Conservation (phyloP, 1,284 basidiomycete genomes). For the Omphalotus olearius region DNA sequence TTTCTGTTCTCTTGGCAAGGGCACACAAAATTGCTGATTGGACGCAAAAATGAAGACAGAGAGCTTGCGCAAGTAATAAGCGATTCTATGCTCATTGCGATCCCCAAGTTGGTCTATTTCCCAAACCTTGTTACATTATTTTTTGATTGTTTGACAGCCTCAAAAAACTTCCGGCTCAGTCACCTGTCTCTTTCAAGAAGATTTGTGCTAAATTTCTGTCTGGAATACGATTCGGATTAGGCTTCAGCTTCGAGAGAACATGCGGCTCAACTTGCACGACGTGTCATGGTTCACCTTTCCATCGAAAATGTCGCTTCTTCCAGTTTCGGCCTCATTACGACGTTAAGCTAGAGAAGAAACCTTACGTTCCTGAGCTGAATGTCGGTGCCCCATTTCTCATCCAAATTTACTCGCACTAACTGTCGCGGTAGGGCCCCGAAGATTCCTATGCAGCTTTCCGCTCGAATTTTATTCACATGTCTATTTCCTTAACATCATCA, state of each 20-base stretch:
- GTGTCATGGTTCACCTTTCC: slow-evolving; percentile 65
- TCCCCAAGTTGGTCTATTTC: slow-evolving; percentile 65
- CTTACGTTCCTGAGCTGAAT: slow-evolving; percentile 40
- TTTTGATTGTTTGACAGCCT: slow-evolving; percentile 14
- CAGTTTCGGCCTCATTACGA: slow-evolving; percentile 82
- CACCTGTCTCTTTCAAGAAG: slow-evolving; percentile 35
- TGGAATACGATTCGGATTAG: slow-evolving; percentile 90
- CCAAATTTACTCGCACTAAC: background rate
- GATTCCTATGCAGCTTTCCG: slow-evolving; percentile 92
- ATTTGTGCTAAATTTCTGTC: slow-evolving; percentile 82
- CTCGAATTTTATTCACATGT: slow-evolving; percentile 93
- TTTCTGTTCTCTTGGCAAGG: slow-evolving; percentile 88
- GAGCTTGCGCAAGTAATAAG: slow-evolving; percentile 87
- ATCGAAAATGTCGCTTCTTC: slow-evolving; percentile 81
- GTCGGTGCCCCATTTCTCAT: slow-evolving; percentile 30
- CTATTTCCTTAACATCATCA: slow-evolving; percentile 80
- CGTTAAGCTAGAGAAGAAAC: slow-evolving; percentile 62
- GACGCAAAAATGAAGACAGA: slow-evolving; percentile 67
- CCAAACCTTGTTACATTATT: background rate
- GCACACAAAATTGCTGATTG: slow-evolving; percentile 70
- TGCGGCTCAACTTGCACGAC: slow-evolving; percentile 72
- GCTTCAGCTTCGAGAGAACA: slow-evolving; percentile 80
- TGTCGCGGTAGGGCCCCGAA: slow-evolving; percentile 33
- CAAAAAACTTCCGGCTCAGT: slow-evolving; percentile 13
- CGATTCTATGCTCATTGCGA: slow-evolving; percentile 75